Percentiles rank a stretch among this genome's conserved stretches.
phyloP scores from a whole-genome alignment of 805 yeast genomes.

The Debaryomyces tyrocola region DNA sequence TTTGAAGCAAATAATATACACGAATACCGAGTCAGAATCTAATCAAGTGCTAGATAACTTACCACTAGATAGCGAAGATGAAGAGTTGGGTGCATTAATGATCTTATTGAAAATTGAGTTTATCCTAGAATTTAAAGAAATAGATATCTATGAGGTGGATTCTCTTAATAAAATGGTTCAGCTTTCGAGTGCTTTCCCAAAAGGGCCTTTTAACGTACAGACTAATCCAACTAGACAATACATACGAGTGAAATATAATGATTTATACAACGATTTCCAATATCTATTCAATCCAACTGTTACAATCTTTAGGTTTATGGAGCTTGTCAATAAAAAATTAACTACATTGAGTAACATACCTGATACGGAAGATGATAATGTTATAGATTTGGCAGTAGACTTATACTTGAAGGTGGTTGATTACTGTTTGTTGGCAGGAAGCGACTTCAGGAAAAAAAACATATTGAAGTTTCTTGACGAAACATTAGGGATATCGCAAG shows the following conservation, averaged over 20 bases:
- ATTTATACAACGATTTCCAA: constrained; percentile 33
- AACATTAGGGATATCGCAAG: background rate
- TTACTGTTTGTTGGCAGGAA: constrained; percentile 28
- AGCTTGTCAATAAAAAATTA: constrained; percentile 26
- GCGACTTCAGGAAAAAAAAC: constrained; percentile 33
- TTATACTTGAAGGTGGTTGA: constrained; percentile 30
- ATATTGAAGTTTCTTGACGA: constrained; percentile 18
- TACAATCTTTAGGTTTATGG: constrained; percentile 16
- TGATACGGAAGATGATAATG: constrained; percentile 7
- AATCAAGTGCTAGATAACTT: background rate
- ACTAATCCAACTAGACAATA: constrained; percentile 3
- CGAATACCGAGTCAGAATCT: background rate
- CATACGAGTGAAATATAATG: constrained; percentile 28
- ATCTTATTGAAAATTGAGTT: background rate
- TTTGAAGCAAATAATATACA: background rate
- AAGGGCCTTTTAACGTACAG: background rate
- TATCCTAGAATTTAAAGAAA: background rate
- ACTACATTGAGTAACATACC: constrained; percentile 7
- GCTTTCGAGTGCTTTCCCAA: background rate
- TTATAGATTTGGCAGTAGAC: constrained; percentile 24
- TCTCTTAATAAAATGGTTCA: background rate
- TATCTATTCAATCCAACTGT: constrained; percentile 13
- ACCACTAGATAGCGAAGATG: background rate
- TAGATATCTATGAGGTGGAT: background rate
- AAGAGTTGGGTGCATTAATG: background rate